phyloP scores from a whole-genome alignment of 2,329 filamentous ascomycete genomes.

The Fusarium oxysporum region DNA sequence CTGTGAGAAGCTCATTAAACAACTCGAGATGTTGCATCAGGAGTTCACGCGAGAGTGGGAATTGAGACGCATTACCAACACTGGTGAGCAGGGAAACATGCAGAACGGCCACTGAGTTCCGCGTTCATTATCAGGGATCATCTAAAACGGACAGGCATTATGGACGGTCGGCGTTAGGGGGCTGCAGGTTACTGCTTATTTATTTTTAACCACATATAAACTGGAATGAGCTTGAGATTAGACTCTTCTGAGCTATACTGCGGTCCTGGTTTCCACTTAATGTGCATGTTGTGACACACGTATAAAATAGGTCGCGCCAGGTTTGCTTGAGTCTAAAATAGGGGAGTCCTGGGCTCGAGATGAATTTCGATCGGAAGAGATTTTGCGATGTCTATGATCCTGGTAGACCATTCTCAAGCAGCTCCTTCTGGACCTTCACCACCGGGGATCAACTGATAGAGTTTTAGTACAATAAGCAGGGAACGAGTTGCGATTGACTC shows the following conservation, averaged over 20 bases:
- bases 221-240: constrained; percentile 33
- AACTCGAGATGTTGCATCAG: constrained; percentile 82
- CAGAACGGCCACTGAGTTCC: constrained; percentile 50
- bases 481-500: constrained; percentile 46
- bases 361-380: constrained; percentile 3
- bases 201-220: constrained; percentile 30
- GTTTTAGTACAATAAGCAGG: constrained; percentile 13
- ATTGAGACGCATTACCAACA: constrained; percentile 84
- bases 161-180: constrained; percentile 45
- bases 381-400: constrained; percentile 15
- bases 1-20: constrained; percentile 84
- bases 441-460: constrained; percentile 77
- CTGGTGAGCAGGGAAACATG: constrained; percentile 66
- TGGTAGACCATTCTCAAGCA: constrained; percentile 25
- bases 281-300: constrained; percentile 9
- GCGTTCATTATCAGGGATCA: constrained; percentile 11
- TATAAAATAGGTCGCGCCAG: not conserved
- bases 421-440: constrained; percentile 73
- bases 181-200: constrained; percentile 39
- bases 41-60: constrained; percentile 96
- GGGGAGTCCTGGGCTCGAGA: not conserved
- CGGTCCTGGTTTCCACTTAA: constrained; percentile 14
- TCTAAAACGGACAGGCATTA: constrained; percentile 32
- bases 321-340: not conserved
- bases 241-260: constrained; percentile 23